Evolutionary conservation across 495 filamentous ascomycete genomes (phyloP), one percentile per base, ranked within the genome.

Genomic region (Podospora tetraspora): DNA sequence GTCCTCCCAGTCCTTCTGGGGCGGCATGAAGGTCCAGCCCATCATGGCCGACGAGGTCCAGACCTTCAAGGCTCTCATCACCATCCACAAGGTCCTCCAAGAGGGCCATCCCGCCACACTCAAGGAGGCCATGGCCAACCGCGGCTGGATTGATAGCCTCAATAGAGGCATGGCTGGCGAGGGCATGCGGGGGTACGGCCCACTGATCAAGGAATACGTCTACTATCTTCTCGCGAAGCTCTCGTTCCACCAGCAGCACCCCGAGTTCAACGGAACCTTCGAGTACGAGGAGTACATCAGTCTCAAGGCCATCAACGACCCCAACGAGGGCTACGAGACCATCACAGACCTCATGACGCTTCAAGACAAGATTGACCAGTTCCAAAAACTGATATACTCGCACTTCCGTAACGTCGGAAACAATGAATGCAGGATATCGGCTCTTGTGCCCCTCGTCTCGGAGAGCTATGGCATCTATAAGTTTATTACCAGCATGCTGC

Each of bases 231-330:
- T 96, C 66, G 90, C 94, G 32, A 99, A 99, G 81, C 83, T 99
- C 67, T 84, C 86, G 1, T 99, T 99, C 84, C 96, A 98, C 79
- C 88, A 92, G 69, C 91, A 97, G 70, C 95, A 99, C 79, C 94
- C 93, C 13, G 95, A 97, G 79, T 99, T 99, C 84, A 98, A 98
- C 78, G 95, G 95, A 86, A 89, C 95, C 27, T 98, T 98, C 74
- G 95, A 99, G 75, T 99, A 99, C 71, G 95, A 97, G 83, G 95
- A 99, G 75, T 99, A 99, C 77, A 94, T 98, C 78, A 97, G 92
- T 74, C 84, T 99, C 77, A 97, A 97, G 82, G 90, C 92, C 5
- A 98, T 96, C 81, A 97, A 97, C 79, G 95, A 99, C 82, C 95
- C 96, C 12, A 97, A 99, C 75, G 95, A 99, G 81, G 95, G 95